Conservation (phyloP, 305 asterid genomes). For the Fraxinus sp. region DNA sequence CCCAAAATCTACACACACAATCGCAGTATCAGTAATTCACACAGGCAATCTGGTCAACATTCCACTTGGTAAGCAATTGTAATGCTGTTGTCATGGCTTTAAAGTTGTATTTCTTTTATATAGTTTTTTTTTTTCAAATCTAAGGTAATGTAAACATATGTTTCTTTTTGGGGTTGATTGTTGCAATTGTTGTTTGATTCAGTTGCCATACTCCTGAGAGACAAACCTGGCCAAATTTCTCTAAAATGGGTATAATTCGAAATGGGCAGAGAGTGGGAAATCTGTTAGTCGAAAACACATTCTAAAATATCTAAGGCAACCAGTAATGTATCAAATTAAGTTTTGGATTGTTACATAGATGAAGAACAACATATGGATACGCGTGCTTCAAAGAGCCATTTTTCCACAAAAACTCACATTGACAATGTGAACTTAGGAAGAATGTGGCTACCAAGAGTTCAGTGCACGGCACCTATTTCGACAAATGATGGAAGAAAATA, state of each 20-base stretch:
- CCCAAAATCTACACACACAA: too few relatives aligned
- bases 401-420: conserved; percentile 37
- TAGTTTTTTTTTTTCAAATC: neutral
- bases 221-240: conserved; percentile 37
- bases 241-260: conserved; percentile 39
- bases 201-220: conserved; percentile 84
- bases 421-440: conserved; percentile 41
- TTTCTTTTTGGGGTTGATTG: conserved; percentile 6
- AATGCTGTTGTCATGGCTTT: neutral
- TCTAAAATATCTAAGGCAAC: conserved; percentile 68
- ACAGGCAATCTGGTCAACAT: conserved; percentile 48
- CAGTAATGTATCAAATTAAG: conserved; percentile 69
- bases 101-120: neutral
- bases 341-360: conserved; percentile 86
- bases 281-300: conserved; percentile 38
- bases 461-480: neutral
- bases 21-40: conserved; percentile 42
- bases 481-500: neutral
- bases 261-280: conserved; percentile 40
- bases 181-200: conserved; percentile 14
- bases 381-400: conserved; percentile 34
- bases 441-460: neutral
- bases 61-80: conserved; percentile 54
- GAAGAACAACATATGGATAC: conserved; percentile 76
- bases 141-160: neutral